A percentile compares a stretch with the other conserved stretches of the same genome.
Evolutionary conservation across 768 basidiomycete genomes (phyloP).

Genomic region (Mycena maculata): DNA sequence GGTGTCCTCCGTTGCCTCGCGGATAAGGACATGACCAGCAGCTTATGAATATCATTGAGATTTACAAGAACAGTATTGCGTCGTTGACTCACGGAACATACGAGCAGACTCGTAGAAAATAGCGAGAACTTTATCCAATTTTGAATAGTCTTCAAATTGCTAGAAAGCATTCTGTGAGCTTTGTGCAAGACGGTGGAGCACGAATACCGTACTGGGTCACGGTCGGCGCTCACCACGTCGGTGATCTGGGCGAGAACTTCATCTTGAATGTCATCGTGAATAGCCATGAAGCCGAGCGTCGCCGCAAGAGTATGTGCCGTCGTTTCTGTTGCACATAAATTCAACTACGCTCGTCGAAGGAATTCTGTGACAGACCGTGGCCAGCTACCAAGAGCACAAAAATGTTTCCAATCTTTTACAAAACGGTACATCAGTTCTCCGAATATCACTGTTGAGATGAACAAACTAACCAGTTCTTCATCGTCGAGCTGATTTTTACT

Average conservation of each 20-base stretch:
- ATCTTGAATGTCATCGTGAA: conserved; percentile 61
- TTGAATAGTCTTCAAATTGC: conserved; percentile 36
- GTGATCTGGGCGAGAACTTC: conserved; percentile 59
- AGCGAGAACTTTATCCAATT: conserved; percentile 37
- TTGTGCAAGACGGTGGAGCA: neutral
- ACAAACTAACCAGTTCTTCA: conserved; percentile 50
- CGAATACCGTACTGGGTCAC: conserved; percentile 45
- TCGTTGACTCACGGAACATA: conserved; percentile 41
- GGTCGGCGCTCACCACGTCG: conserved; percentile 47
- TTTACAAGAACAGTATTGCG: neutral
- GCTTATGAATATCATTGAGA: conserved; percentile 18
- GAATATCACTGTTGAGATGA: too few relatives aligned
- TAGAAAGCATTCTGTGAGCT: conserved; percentile 29
- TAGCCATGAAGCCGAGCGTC: conserved; percentile 57
- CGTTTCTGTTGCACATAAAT: conserved; percentile 51
- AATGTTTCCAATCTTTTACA: conserved; percentile 66
- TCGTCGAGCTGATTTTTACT: conserved; percentile 54
- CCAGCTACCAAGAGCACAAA: conserved; percentile 59
- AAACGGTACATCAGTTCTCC: conserved; percentile 28
- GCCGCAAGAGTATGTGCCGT: conserved; percentile 62
- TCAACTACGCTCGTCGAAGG: conserved; percentile 33
- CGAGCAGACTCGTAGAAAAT: conserved; percentile 46
- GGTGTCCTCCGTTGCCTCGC: conserved; percentile 44
- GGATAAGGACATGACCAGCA: conserved; percentile 39
- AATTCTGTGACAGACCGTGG: conserved; percentile 41